A percentile compares a stretch with the other conserved stretches of the same genome.
phyloP scores from a whole-genome alignment of 805 yeast genomes.

The Lachancea thermotolerans region DNA sequence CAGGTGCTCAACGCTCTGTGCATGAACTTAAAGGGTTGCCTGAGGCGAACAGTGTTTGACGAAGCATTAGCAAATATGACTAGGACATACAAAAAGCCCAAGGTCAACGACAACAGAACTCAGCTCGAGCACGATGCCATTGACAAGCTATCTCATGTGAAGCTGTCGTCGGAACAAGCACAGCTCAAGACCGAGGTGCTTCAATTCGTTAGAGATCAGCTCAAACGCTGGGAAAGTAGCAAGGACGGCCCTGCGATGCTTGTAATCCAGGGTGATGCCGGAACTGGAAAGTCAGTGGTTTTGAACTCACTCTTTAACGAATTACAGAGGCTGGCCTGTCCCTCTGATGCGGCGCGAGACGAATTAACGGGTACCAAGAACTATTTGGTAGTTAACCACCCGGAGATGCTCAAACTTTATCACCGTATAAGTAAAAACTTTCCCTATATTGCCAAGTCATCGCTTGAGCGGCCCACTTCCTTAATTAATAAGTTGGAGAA shows the following conservation, averaged over 20 bases:
- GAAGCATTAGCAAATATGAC: neutral
- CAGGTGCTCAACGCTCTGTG: neutral
- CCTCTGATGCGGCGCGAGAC: conserved; percentile 8
- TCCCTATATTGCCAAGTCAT: conserved; percentile 32
- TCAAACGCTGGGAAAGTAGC: conserved; percentile 10
- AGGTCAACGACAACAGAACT: neutral
- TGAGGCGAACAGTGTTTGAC: neutral
- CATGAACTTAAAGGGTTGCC: no score
- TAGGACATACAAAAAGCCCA: neutral
- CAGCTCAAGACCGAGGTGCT: conserved; percentile 27
- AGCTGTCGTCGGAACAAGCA: conserved; percentile 35
- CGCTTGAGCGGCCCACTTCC: conserved; percentile 42
- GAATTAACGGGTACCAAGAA: conserved; percentile 30
- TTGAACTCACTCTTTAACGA: conserved; percentile 39
- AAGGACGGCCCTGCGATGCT: conserved; percentile 30
- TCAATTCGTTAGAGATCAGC: conserved; percentile 24
- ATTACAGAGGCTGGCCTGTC: conserved; percentile 29
- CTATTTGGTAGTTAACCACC: conserved; percentile 40
- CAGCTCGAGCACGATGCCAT: conserved; percentile 25
- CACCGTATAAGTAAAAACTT: conserved; percentile 35
- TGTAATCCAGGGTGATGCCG: conserved; percentile 43
- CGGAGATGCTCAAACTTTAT: conserved; percentile 42
- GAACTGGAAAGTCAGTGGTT: conserved; percentile 42
- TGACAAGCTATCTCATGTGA: conserved; percentile 33
- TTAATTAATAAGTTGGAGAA: conserved; percentile 33